Conservation (phyloP, 352 stramenopile genomes). For the Phytophthora crassamura region DNA sequence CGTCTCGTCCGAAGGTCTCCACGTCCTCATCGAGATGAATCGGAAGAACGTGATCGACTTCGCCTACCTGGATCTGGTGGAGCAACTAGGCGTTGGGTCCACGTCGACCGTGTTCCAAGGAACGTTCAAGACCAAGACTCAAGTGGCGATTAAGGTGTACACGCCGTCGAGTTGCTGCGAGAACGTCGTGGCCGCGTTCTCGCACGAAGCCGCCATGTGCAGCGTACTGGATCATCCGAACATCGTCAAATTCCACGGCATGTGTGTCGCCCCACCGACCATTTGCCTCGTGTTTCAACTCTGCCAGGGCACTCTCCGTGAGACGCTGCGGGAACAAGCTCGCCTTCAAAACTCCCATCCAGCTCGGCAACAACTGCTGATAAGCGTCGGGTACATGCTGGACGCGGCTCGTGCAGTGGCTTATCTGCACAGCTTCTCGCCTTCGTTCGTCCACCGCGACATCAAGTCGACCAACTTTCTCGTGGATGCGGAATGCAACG, state of each 20-base stretch:
- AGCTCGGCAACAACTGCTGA: slow-evolving; percentile 40
- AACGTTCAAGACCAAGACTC: slow-evolving; percentile 41
- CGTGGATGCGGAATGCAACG: slow-evolving; percentile 43
- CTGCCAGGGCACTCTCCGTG: slow-evolving; percentile 37
- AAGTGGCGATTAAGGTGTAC: slow-evolving; percentile 59
- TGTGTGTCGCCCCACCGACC: slow-evolving; percentile 49
- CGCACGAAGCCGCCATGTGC: slow-evolving; percentile 49
- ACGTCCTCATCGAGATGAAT: slow-evolving; percentile 62
- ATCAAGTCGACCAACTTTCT: slow-evolving; percentile 56
- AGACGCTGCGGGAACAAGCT: slow-evolving; percentile 31
- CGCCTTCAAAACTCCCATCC: slow-evolving; percentile 16
- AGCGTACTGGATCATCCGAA: slow-evolving; percentile 46
- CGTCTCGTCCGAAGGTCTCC: slow-evolving; percentile 46
- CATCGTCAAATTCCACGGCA: slow-evolving; percentile 49
- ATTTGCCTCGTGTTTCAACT: slow-evolving; percentile 57
- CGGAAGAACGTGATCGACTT: slow-evolving; percentile 65
- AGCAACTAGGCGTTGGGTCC: slow-evolving; percentile 37
- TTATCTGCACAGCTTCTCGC: slow-evolving; percentile 59
- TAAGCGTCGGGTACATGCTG: slow-evolving; percentile 53
- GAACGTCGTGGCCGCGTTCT: slow-evolving; percentile 45
- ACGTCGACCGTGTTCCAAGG: slow-evolving; percentile 45
- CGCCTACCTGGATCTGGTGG: slow-evolving; percentile 49
- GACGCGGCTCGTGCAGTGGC: slow-evolving; percentile 54
- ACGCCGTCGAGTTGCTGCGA: slow-evolving; percentile 38
- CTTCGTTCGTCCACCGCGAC: slow-evolving; percentile 52